Evolutionary conservation across 768 basidiomycete species (phyloP), one percentile per base, ranked within the genome.

Genomic region (Scleroderma citrinum): DNA sequence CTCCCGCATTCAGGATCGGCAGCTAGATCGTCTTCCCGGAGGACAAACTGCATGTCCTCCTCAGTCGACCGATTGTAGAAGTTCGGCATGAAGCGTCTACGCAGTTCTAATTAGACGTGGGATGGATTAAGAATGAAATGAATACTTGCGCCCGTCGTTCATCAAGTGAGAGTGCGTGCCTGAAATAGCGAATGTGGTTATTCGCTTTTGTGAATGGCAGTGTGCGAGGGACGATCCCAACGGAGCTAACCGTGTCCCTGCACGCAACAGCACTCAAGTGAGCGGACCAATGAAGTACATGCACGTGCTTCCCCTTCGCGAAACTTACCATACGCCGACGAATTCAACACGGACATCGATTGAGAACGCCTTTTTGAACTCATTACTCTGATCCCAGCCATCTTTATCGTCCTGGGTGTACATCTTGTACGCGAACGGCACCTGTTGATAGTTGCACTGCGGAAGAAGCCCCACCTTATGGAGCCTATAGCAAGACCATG

Each of bases 381-480:
- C 76, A 0, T 69, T 74, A 50, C 81, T 82, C 58, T 85, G 81
- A 5, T 58, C 51, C 84, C 85, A 86, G 2, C 85, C 83, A 1
- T 51, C 53, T 6, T 75, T 65, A 52, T 85, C 79, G 31, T 80
- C 76, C 3, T 72, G 66, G 3, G 72, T 73, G 66, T 80, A 91
- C 82, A 89, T 86, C 51, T 62, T 59, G 55, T 68, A 72, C 3
- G 87, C 87, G 58, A 91, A 88, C 0, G 84, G 83, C 5, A 90
- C 79, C 59, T 88, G 84, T 54, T 88, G 83, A 44, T 83, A 76
- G 51, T 88, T 90, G 55, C 76, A 76, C 21, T 71, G 73, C 0
- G 87, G 87, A 0, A 90, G 70, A 1, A 90, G 68, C 1, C 87
- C 87, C 30, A 87, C 77, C 63, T 83, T 83, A 59, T 85, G 78